Conservation (phyloP, 2,329 filamentous ascomycete genomes). For the Cordyceps pruinosa region DNA sequence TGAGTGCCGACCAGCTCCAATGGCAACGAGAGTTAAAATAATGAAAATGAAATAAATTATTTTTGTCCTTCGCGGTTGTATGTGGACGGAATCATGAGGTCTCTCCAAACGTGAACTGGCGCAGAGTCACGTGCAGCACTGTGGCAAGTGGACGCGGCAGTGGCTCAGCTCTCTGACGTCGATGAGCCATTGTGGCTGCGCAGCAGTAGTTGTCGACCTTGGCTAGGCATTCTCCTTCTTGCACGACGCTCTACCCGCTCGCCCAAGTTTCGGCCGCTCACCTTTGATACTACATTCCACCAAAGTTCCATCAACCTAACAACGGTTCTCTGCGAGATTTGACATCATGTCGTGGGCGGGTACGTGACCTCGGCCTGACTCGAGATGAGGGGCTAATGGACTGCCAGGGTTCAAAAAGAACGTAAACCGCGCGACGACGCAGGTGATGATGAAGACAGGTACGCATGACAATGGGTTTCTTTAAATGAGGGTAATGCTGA, state of each 20-base stretch:
- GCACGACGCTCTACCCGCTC: neutral
- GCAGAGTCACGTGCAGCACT: constrained; percentile 12
- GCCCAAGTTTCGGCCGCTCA: neutral
- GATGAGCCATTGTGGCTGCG: constrained; percentile 13
- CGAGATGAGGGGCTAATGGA: constrained; percentile 25
- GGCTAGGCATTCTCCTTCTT: constrained; percentile 5
- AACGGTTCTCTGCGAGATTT: constrained; percentile 13
- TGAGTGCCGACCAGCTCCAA: neutral
- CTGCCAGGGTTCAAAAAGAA: constrained; percentile 66
- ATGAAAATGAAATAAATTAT: neutral
- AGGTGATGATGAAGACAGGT: constrained; percentile 99
- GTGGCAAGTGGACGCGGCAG: neutral
- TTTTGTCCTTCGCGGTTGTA: neutral
- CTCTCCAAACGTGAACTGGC: constrained; percentile 1
- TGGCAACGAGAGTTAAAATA: no score
- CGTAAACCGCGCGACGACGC: constrained; percentile 96
- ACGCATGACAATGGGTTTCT: constrained; percentile 20
- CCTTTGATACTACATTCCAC: neutral
- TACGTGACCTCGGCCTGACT: constrained; percentile 29
- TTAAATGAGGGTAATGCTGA: constrained; percentile 13
- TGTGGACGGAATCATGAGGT: neutral
- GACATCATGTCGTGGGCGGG: constrained; percentile 64
- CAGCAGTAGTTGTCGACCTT: constrained; percentile 6
- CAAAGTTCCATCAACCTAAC: neutral
- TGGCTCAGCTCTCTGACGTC: constrained; percentile 13